Conservation (phyloP, 2,329 filamentous ascomycete genomes). For the Verticillium nonalfalfae region DNA sequence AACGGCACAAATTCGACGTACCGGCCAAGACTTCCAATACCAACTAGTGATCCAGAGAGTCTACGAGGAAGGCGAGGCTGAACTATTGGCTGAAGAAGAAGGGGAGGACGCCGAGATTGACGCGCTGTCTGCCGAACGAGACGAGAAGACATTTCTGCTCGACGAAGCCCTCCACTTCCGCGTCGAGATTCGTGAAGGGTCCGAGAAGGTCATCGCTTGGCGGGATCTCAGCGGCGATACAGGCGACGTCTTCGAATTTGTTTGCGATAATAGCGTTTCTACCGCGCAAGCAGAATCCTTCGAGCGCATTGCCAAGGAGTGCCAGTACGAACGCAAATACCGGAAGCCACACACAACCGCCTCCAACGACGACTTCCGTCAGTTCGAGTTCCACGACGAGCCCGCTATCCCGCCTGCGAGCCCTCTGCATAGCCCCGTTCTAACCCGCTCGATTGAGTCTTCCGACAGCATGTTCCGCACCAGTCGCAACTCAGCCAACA, state of each 20-base stretch:
- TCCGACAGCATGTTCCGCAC: conserved; percentile 46
- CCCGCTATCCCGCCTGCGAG: conserved; percentile 59
- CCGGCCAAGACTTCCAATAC: conserved; percentile 93
- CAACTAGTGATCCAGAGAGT: conserved; percentile 94
- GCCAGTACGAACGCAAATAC: conserved; percentile 97
- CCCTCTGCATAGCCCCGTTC: conserved; percentile 52
- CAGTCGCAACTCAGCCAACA: conserved; percentile 32
- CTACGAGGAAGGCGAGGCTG: conserved; percentile 96
- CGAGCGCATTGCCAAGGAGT: conserved; percentile 77
- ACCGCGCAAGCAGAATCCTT: conserved; percentile 72
- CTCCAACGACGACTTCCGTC: conserved; percentile 69
- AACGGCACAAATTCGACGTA: conserved; percentile 83
- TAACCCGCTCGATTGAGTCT: conserved; percentile 49
- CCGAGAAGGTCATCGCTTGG: conserved; percentile 88
- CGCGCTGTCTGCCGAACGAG: conserved; percentile 70
- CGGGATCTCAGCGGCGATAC: conserved; percentile 88
- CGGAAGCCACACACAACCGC: conserved; percentile 73
- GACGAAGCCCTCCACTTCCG: conserved; percentile 87
- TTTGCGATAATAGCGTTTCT: conserved; percentile 73
- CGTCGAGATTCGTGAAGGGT: conserved; percentile 71
- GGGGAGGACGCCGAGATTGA: conserved; percentile 74
- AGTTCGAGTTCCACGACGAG: conserved; percentile 72
- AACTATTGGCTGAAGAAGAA: conserved; percentile 83
- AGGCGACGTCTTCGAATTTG: conserved; percentile 96
- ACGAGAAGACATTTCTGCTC: conserved; percentile 97